phyloP scores from a whole-genome alignment of 371 early-diverging fungal genomes.

The Lichtheimia ramosa region DNA sequence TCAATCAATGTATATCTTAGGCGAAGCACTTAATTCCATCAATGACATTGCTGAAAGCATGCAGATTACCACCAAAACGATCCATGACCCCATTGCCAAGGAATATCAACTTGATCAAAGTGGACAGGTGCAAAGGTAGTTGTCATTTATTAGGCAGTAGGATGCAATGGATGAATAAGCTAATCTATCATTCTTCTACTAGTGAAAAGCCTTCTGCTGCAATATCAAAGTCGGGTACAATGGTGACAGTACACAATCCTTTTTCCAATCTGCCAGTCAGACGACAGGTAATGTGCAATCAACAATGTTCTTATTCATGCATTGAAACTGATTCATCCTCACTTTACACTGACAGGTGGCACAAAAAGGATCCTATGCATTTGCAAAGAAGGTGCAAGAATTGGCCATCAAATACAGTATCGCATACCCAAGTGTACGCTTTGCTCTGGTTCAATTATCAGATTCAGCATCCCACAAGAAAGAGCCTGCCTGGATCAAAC shows the following conservation, averaged over 20 bases:
- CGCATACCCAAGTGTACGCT: conserved; percentile 30
- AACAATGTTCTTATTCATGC: no score
- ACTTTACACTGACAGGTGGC: no score
- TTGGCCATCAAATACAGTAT: conserved; percentile 29
- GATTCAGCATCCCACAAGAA: conserved; percentile 10
- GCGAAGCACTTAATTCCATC: conserved; percentile 60
- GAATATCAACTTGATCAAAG: conserved; percentile 30
- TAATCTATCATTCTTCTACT: background rate
- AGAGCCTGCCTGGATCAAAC: conserved; percentile 27
- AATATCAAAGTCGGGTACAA: conserved; percentile 31
- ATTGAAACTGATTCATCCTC: no score
- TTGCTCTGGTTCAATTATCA: conserved; percentile 14
- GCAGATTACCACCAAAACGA: conserved; percentile 36
- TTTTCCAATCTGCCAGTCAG: conserved; percentile 49
- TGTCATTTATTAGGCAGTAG: no score
- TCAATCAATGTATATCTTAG: conserved; percentile 7
- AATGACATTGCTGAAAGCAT: conserved; percentile 37
- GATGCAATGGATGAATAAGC: no score
- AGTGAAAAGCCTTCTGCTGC: conserved; percentile 14
- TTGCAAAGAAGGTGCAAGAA: conserved; percentile 23
- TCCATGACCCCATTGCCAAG: conserved; percentile 27
- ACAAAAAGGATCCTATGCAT: background rate
- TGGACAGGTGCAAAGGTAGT: conserved; percentile 12
- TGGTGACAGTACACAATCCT: conserved; percentile 31
- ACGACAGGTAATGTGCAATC: conserved; percentile 23